Percentiles rank a stretch among this genome's conserved stretches.
These are phyloP conservation scores for Globomyces pollinis-pini DNA, from an alignment of 192 early-diverging fungal genomes.

Conservation along the genomic window DNA sequence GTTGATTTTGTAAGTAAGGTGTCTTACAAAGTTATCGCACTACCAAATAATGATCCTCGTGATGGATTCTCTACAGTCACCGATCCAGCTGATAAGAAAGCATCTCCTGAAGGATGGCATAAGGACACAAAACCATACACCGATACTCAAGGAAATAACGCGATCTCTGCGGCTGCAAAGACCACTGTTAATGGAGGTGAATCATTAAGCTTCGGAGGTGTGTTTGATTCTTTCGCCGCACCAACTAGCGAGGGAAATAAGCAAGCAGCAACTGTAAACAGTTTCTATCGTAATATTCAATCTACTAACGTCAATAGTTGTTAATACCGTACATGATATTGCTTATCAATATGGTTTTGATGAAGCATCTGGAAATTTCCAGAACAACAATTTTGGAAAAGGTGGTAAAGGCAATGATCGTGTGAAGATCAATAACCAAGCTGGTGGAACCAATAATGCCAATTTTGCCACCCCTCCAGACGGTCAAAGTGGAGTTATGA, in stretches of 20 bases:
- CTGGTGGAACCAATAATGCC: conserved; percentile 35
- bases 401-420: conserved; percentile 33
- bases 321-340: conserved; percentile 25
- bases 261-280: conserved; percentile 21
- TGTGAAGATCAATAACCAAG: conserved; percentile 51
- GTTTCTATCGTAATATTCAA: no score
- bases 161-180: conserved; percentile 28
- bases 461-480: conserved; percentile 35
- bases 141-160: conserved; percentile 11
- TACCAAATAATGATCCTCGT: conserved; percentile 7
- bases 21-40: conserved; percentile 6
- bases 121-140: conserved; percentile 19
- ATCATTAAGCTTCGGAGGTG: background rate
- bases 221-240: background rate
- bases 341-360: conserved; percentile 25
- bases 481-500: conserved; percentile 35
- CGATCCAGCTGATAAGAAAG: conserved; percentile 8
- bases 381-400: conserved; percentile 21
- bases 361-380: conserved; percentile 31
- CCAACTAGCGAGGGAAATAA: conserved; percentile 11
- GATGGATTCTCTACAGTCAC: conserved; percentile 6
- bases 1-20: conserved; percentile 4
- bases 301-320: no score
- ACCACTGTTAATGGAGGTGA: conserved; percentile 39
- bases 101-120: conserved; percentile 41